Evolutionary conservation across 2,329 filamentous ascomycete genomes (phyloP), one percentile per base, ranked within the genome.

Genomic region (Diatrype stigma): DNA sequence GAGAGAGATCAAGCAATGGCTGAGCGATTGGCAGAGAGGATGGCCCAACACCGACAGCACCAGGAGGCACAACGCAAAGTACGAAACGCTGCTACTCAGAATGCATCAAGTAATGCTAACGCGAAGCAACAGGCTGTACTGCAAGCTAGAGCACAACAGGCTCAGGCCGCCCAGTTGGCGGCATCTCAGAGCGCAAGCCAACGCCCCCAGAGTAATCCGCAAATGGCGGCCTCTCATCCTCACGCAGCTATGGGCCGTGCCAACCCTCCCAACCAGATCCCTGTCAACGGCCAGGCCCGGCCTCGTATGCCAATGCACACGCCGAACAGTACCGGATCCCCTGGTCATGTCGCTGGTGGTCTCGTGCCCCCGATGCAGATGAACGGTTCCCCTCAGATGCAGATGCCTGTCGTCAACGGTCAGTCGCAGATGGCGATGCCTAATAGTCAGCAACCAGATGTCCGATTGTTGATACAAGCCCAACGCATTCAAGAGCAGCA

Each of bases 1-100:
- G 93, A 97, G 64, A 84, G 90, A 42, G 93, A 97, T 60, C 78
- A 92, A 63, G 77, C 79, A 49, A 69, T 86, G 60, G 78, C 78
- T 28, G 81, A 86, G 64, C 79, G 78, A 56, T 63, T 86, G 51
- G 78, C 78, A 19, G 81, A 86, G 65, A 78, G 80, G 62, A 76
- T 85, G 73, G 73, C 75, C 47, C 73, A 78, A 55, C 75, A 74
- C n/a, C 40, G 40, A 57, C 75, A 78, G 57, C 81, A 86, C 51
- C 79, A 82, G 62, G 70, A 73, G 60, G 70, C 71, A 54, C 73
- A 78, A 56, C 72, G 80, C 65, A 74, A 79, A 69, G 80, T 82
- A 75, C 67, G 76, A 70, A 53, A 53, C 23, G 42, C 51, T 50
- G 52, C 54, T 51, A 54, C 49, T 52, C 48, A 51, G 52, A 50